A percentile compares a stretch with the other conserved stretches of the same genome.
Evolutionary conservation across 73 alveolate genomes (phyloP).

Genomic region (Paramecium sexaurelia): DNA sequence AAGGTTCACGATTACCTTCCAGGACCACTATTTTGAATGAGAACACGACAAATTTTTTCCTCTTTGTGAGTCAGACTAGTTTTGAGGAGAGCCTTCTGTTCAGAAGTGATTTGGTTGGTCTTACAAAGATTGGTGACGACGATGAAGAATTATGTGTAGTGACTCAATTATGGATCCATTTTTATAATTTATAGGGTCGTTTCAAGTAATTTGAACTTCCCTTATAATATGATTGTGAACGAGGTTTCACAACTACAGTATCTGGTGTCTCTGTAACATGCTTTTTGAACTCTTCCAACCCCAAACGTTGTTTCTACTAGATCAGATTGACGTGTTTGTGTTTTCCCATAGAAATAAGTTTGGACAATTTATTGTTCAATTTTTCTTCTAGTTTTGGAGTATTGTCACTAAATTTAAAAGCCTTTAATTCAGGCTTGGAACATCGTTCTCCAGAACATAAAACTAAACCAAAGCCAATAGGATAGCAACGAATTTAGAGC

Average conservation of each 20-base stretch:
- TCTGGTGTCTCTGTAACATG: not conserved
- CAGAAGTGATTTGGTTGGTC: conserved; percentile 52
- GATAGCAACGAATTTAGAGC: not conserved
- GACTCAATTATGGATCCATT: conserved; percentile 58
- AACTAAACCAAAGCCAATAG: conserved; percentile 40
- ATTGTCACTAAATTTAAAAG: conserved; percentile 22
- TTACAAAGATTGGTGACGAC: conserved; percentile 45
- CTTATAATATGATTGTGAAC: conserved; percentile 19
- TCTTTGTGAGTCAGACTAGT: conserved; percentile 22
- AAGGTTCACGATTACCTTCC: conserved; percentile 26
- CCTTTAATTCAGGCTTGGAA: not conserved
- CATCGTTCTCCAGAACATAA: conserved; percentile 24
- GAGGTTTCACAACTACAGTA: not conserved
- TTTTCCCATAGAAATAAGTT: conserved; percentile 8
- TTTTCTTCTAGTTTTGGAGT: not conserved
- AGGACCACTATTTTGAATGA: conserved; percentile 40
- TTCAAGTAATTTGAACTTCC: conserved; percentile 17
- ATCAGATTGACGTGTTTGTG: conserved; percentile 26
- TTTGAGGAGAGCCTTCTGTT: conserved; percentile 42
- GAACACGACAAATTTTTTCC: not conserved
- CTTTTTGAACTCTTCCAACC: conserved; percentile 1
- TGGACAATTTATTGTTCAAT: conserved; percentile 5
- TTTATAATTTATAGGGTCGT: conserved; percentile 19
- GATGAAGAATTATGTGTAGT: conserved; percentile 54
- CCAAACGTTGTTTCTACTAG: not conserved